Conservation (phyloP, 2,329 filamentous ascomycete species). For the Paracamarosporium sp. region DNA sequence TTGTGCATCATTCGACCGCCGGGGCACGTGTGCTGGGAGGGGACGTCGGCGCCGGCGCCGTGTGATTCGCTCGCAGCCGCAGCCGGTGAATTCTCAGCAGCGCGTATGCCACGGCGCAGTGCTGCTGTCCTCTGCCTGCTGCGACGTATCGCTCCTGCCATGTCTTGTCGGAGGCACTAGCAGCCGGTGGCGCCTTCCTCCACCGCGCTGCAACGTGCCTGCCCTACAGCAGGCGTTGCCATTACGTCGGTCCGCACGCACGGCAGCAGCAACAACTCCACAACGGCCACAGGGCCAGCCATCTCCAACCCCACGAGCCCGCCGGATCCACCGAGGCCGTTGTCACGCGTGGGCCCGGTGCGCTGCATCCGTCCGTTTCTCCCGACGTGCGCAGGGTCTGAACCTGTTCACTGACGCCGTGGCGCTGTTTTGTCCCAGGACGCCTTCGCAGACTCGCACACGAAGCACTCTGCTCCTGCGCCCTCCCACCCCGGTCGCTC, state of each 20-base stretch:
- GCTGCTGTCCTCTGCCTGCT: not conserved
- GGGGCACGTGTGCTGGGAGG: not conserved
- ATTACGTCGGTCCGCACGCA: not conserved
- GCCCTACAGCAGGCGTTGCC: not conserved
- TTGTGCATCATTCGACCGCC: too few relatives aligned
- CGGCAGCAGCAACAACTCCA: not conserved
- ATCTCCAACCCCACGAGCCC: not conserved
- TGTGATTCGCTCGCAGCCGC: not conserved
- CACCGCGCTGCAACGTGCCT: not conserved
- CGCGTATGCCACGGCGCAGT: not conserved
- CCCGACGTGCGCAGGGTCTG: conserved; percentile 12
- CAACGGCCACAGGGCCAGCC: not conserved
- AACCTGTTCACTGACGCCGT: conserved; percentile 15
- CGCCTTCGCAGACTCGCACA: conserved; percentile 9
- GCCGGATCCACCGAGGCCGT: conserved; percentile 6
- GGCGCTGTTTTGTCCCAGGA: conserved; percentile 18
- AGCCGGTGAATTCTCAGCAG: not conserved
- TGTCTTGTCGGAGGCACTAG: not conserved
- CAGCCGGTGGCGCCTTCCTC: not conserved
- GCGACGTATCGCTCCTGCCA: not conserved
- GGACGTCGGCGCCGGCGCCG: not conserved
- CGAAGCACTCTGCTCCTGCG: conserved; percentile 3
- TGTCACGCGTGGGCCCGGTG: not conserved
- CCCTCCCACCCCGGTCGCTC: conserved; percentile 11
- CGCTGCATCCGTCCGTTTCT: conserved; percentile 2